Percentiles rank a stretch among this genome's conserved stretches.
Evolutionary conservation across 768 basidiomycete genomes (phyloP).

Genomic region (Clavulina sp.): DNA sequence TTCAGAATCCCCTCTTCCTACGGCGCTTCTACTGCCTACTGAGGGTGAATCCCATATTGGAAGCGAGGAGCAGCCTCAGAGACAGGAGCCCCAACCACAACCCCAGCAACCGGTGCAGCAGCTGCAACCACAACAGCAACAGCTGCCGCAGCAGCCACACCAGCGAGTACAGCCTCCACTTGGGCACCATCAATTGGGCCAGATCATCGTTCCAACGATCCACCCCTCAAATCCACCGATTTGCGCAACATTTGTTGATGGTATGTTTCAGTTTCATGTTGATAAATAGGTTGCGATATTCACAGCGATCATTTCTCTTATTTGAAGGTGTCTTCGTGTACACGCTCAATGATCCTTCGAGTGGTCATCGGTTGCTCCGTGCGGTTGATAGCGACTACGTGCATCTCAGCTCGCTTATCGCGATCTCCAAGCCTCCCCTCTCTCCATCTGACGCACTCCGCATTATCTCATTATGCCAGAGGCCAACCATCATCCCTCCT

Average conservation of each 20-base stretch:
- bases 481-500: background rate
- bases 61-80: too few relatives aligned
- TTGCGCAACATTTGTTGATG: background rate
- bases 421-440: background rate
- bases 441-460: too few relatives aligned
- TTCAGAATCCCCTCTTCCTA: background rate
- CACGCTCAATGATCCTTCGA: background rate
- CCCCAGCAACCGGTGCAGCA: too few relatives aligned
- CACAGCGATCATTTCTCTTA: background rate
- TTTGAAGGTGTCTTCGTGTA: background rate
- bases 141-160: too few relatives aligned
- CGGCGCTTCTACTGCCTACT: background rate
- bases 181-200: too few relatives aligned
- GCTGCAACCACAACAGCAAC: too few relatives aligned
- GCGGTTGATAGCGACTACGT: slow-evolving; percentile 1
- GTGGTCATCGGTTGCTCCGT: background rate
- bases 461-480: background rate
- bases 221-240: background rate
- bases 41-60: background rate
- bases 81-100: too few relatives aligned
- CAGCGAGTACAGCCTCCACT: too few relatives aligned
- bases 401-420: background rate
- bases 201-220: background rate
- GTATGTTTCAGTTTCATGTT: background rate
- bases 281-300: too few relatives aligned